phyloP scores from a whole-genome alignment of 768 basidiomycete species.

The Rhizopogon roseolus region DNA sequence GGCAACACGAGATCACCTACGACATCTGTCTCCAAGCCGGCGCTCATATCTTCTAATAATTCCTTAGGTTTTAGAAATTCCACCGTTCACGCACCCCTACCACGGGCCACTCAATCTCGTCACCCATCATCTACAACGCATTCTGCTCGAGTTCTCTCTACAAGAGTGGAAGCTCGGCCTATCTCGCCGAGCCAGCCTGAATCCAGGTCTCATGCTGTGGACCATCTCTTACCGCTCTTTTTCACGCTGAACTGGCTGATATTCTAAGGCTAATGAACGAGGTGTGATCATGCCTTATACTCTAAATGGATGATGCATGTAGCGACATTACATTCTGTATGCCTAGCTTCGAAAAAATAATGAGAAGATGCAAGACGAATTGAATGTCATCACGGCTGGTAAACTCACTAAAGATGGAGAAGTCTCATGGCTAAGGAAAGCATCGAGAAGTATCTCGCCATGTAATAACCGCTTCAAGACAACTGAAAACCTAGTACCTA shows the following conservation, averaged over 20 bases:
- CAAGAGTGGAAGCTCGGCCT: constrained; percentile 17
- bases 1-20: not conserved
- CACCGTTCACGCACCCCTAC: not conserved
- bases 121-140: constrained; percentile 14
- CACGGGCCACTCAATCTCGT: not conserved
- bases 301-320: constrained; percentile 7
- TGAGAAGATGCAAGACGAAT: constrained; percentile 35
- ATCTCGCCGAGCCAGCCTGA: constrained; percentile 9
- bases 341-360: constrained; percentile 49
- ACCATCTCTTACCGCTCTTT: not conserved
- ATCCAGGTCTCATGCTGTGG: constrained; percentile 3
- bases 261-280: constrained; percentile 40
- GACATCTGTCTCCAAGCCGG: constrained; percentile 2
- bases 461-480: not conserved
- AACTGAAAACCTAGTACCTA: constrained; percentile 22
- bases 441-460: constrained; percentile 53
- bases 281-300: constrained; percentile 31
- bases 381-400: constrained; percentile 44
- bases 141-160: constrained; percentile 4
- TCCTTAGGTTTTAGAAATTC: not conserved
- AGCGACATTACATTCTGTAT: constrained; percentile 7
- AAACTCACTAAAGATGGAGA: constrained; percentile 66
- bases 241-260: constrained; percentile 8
- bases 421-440: constrained; percentile 57
- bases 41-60: constrained; percentile 4